Evolutionary conservation across 768 basidiomycete genomes (phyloP), one percentile per base, ranked within the genome.

Genomic region (Boletus barrowsii): DNA sequence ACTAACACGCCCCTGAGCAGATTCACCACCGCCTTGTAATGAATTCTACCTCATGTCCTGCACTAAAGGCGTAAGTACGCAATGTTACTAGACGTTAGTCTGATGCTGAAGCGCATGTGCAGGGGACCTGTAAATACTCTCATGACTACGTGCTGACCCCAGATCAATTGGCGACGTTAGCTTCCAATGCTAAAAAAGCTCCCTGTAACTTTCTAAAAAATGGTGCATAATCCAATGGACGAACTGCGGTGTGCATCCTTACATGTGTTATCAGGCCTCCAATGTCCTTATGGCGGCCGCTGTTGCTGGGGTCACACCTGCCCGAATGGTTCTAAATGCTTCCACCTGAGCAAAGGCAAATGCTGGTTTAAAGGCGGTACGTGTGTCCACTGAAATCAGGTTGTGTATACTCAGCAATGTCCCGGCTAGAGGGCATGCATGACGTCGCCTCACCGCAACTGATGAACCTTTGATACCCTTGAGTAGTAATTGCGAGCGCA

Each of bases 231-330:
- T 20, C 33, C 4, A 3, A 40, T 24, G 11, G 40, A 41, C 33
- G 8, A 55, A 39, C 22, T 6, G n/a, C 30, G 44, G 22, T 9
- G 17, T 5, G 13, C 18, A 58, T 51, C 17, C 43, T 61, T 24
- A 68, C 40, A 18, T 22, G 17, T 6, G 29, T 18, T 2, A 9
- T 20, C 56, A 90, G 89, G 87, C 30, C 73, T 85, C 26, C 79
- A 78, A 49, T 91, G 89, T 60, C 88, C 88, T n/a, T 84, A 84
- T 58, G 88, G 86, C 40, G 81, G 83, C 41, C 74, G 74, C 55
- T 92, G 89, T 63, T 90, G 88, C 69, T 91, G 89, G 88, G 90
- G 90, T 9, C 90, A 92, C 66, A 74, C 82, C 22, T 92, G 90
- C 62, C 90, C 90, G 14, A 86, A 86, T 59, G 90, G 90, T n/a